A percentile compares a stretch with the other conserved stretches of the same genome.
Conservation (phyloP, 1,284 basidiomycete species). For the Ceratorhiza oryzae-sativae region DNA sequence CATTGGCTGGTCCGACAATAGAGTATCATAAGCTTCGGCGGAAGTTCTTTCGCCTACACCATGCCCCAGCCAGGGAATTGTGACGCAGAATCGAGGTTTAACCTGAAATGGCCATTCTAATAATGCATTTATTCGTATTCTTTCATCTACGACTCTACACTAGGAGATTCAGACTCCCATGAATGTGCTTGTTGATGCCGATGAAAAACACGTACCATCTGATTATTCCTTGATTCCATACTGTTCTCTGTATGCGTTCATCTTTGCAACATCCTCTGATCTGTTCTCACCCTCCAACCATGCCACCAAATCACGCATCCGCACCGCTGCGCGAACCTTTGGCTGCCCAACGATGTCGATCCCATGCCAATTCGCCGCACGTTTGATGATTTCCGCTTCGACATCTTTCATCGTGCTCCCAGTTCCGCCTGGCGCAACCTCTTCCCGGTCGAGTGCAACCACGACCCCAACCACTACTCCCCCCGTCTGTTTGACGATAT, state of each 20-base stretch:
- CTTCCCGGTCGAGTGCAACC: conserved; percentile 89
- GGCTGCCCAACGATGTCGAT: conserved; percentile 62
- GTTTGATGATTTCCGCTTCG: conserved; percentile 65
- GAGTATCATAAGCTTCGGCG: too few species aligned
- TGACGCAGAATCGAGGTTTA: too few species aligned
- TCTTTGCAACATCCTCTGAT: conserved; percentile 70
- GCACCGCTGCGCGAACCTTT: conserved; percentile 76
- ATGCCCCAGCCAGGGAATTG: too few species aligned
- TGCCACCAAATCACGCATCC: conserved; percentile 83
- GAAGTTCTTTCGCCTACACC: too few species aligned
- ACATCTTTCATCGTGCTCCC: conserved; percentile 83
- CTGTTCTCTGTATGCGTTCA: conserved; percentile 81
- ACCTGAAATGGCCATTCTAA: too few species aligned
- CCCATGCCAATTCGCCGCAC: conserved; percentile 3
- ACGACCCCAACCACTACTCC: conserved; percentile 91
- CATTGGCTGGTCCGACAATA: too few species aligned
- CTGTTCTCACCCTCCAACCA: conserved; percentile 79
- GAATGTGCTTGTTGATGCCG: too few species aligned
- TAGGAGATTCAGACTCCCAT: too few species aligned
- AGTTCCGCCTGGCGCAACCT: conserved; percentile 52
- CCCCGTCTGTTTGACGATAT: conserved; percentile 69
- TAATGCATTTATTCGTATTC: neutral
- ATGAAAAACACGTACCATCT: too few species aligned
- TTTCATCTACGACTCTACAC: neutral
- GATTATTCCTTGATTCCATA: conserved; percentile 65